Evolutionary conservation across 805 yeast genomes (phyloP), one percentile per base, ranked within the genome.

Genomic region (Candida coquimbonensis): DNA sequence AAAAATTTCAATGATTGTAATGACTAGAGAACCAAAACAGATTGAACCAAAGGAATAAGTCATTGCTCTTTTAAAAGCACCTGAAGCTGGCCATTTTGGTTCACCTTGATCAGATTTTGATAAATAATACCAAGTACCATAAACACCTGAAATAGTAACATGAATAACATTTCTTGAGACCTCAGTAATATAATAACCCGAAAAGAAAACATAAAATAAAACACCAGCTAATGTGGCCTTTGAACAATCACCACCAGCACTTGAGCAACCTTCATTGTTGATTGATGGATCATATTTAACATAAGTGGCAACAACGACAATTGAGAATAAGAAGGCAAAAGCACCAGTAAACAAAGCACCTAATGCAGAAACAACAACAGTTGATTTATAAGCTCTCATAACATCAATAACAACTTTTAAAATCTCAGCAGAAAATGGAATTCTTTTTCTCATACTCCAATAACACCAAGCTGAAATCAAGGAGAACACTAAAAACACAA

Each of bases 61-160:
- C 64, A 87, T 63, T 1, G 96, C 87, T 53, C 96, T 74, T 56
- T 72, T 78, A 53, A 89, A 78, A 3, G 96, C 82, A 3, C 93
- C 89, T 49, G 81, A 67, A 1, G 95, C 93, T 4, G 96, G 91
- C 69, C 76, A 74, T 55, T 61, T 73, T 31, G 96, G 96, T 68
- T 78, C 82, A 3, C 89, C 89, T 61, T 83, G 83, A 60, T 82
- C 88, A 12, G 88, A 77, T 45, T 72, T 72, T 17, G 84, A 75
- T 63, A 85, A 75, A 64, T 87, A 90, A 64, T 87, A 89, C 96
- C 97, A 90, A 9, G 91, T 77, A 9, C 96, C 96, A 61, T 77
- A 90, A 17, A 88, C 79, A 25, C 96, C 96, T 24, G 91, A 74
- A 40, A 87, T 80, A 1, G 89, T 78, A 21, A 83, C 85, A 59